phyloP scores from a whole-genome alignment of 495 filamentous ascomycete genomes.

The Amniculicola lignicola region DNA sequence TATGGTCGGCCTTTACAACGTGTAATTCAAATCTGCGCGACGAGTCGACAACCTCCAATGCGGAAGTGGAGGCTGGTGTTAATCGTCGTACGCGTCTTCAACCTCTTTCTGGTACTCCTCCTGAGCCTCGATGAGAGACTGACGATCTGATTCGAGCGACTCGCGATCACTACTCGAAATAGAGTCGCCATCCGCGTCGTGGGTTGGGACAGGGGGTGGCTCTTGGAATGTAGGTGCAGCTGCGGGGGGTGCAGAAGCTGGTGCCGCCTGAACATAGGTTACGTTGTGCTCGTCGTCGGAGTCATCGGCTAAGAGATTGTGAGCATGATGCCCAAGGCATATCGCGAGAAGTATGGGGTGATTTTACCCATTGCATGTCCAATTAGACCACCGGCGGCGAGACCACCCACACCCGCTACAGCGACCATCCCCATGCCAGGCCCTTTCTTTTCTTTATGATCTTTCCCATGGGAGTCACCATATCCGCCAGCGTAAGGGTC shows the following conservation, averaged over 20 bases:
- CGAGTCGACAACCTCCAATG: too few species aligned
- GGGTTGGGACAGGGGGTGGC: conserved; percentile 18
- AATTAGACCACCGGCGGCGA: conserved; percentile 21
- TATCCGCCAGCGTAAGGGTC: background rate
- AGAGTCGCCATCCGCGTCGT: conserved; percentile 23
- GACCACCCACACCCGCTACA: conserved; percentile 17
- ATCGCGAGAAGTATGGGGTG: background rate
- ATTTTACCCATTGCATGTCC: conserved; percentile 15
- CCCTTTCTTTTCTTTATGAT: conserved; percentile 21
- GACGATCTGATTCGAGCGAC: conserved; percentile 7
- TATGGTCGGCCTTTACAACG: too few species aligned
- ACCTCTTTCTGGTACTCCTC: conserved; percentile 56
- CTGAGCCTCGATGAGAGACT: conserved; percentile 44
- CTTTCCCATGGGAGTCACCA: conserved; percentile 6
- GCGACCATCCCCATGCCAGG: conserved; percentile 16
- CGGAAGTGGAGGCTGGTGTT: background rate
- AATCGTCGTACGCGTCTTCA: conserved; percentile 28
- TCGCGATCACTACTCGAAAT: conserved; percentile 33
- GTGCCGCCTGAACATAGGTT: background rate
- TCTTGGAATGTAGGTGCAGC: conserved; percentile 7
- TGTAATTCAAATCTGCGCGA: too few species aligned
- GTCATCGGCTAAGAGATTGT: conserved; percentile 3
- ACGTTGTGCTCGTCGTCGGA: conserved; percentile 19
- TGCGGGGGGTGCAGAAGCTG: conserved; percentile 9
- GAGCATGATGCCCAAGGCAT: background rate